These are phyloP conservation scores for Aspergillus arachidicola DNA, from an alignment of 2,329 filamentous ascomycete genomes.

Conservation along the genomic window DNA sequence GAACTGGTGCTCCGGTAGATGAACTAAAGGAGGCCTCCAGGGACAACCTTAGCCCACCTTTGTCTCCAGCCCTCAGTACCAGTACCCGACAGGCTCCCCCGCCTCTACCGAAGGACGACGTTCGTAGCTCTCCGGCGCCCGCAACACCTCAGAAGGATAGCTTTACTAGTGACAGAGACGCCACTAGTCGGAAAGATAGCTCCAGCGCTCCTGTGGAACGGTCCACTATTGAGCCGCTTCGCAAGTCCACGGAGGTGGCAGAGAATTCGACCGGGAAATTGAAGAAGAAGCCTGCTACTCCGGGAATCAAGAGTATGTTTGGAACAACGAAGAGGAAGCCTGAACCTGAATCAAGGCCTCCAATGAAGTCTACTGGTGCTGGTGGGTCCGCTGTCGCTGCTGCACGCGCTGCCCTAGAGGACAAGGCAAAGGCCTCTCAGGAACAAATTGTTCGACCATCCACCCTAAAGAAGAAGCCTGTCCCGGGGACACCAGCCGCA, in stretches of 20 bases:
- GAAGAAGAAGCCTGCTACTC: slow-evolving; percentile 45
- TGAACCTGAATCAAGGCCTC: slow-evolving; percentile 25
- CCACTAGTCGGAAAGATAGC: slow-evolving; percentile 16
- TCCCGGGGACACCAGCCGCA: slow-evolving; percentile 20
- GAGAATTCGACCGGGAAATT: slow-evolving; percentile 45
- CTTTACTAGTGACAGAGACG: slow-evolving; percentile 18
- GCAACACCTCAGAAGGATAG: slow-evolving; percentile 27
- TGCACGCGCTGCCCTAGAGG: slow-evolving; percentile 46
- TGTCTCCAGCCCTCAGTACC: slow-evolving; percentile 26
- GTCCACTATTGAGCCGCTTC: slow-evolving; percentile 31
- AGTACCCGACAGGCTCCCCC: slow-evolving; percentile 33
- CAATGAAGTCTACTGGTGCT: slow-evolving; percentile 36
- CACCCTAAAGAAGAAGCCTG: slow-evolving; percentile 39
- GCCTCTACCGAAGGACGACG: slow-evolving; percentile 35
- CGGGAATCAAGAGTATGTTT: slow-evolving; percentile 49
- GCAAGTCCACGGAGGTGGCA: slow-evolving; percentile 32
- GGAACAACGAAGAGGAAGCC: slow-evolving; percentile 44
- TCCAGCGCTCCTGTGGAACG: slow-evolving; percentile 24
- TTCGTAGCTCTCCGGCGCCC: slow-evolving; percentile 29
- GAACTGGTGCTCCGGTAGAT: slow-evolving; percentile 62
- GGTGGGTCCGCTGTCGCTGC: slow-evolving; percentile 44
- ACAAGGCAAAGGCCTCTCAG: slow-evolving; percentile 38
- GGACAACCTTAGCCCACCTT: slow-evolving; percentile 34
- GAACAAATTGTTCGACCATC: slow-evolving; percentile 26
- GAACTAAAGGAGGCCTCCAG: slow-evolving; percentile 41